Evolutionary conservation across 495 filamentous ascomycete genomes (phyloP), one percentile per base, ranked within the genome.

Genomic region (Lepidopterella palustris): DNA sequence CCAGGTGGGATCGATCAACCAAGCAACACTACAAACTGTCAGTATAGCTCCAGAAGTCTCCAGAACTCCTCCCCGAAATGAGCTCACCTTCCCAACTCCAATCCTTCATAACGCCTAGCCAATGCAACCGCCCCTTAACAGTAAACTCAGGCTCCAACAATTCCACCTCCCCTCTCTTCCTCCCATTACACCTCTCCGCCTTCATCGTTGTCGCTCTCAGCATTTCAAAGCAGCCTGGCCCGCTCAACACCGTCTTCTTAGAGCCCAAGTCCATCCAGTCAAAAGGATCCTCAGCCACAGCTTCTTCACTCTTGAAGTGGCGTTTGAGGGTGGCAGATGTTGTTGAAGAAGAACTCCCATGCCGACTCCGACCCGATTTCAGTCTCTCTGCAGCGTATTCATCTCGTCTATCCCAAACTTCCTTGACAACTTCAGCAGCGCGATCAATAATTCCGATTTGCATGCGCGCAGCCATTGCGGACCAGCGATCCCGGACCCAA

Each of bases 91-190:
- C 87, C 87, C 87, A 91, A 15, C 79, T 75, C 83, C 83, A 88
- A 58, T 89, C 87, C 59, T 82, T 81, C 87, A 91, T 91, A 47
- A 91, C 85, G 56, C 85, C 84, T 11, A 86, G 78, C 87, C 87
- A 91, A 70, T 91, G 87, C 61, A 86, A 73, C 32, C 76, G 73
- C 11, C 88, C 87, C 54, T 82, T 77, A 15, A 90, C 83, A 15
- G 85, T 88, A 67, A 81, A 76, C 51, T 86, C 84, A 59, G 76
- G 77, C 63, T 87, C 84, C 50, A 84, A 77, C 42, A 78, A 75
- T 53, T 83, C 40, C 0, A 47, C 56, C 75, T 67, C 48, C 9
- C 24, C 18, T 0, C 45, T 11, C 39, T 45, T 60, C 60, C 51
- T 50, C 42, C 32, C 55, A 62, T 49, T 20, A n/a, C 39, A 62